Evolutionary conservation across 371 early-diverging fungal species (phyloP).

Genomic region (Haplosporangium sp.): DNA sequence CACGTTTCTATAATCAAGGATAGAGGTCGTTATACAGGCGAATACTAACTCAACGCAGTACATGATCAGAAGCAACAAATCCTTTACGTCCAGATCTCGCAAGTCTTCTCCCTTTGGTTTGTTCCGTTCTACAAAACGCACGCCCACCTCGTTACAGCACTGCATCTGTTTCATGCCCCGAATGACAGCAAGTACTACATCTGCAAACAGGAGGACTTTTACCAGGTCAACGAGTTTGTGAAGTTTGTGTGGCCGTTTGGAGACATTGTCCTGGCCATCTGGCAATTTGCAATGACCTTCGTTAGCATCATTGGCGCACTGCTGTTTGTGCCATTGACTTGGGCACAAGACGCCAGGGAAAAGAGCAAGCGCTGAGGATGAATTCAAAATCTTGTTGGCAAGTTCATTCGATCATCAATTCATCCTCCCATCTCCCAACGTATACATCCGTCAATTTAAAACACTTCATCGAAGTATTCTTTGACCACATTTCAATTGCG

Average conservation of each 20-base stretch:
- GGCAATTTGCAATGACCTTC: conserved; percentile 7
- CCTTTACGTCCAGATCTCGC: conserved; percentile 21
- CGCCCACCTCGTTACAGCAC: conserved; percentile 7
- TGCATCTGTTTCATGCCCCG: conserved; percentile 7
- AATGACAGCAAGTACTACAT: conserved; percentile 24
- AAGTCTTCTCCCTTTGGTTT: conserved; percentile 27
- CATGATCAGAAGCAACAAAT: conserved; percentile 8
- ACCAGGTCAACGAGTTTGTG: conserved; percentile 19
- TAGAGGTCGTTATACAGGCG: no score
- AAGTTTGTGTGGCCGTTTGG: conserved; percentile 27
- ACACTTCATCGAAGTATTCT: no score
- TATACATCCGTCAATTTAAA: no score
- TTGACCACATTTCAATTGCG: no score
- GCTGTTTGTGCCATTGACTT: conserved; percentile 5
- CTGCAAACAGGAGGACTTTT: conserved; percentile 19
- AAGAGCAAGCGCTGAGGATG: no score
- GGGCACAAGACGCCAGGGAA: no score
- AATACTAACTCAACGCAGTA: conserved; percentile 7
- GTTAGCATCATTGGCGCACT: conserved; percentile 7
- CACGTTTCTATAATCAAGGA: no score
- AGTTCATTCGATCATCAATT: no score
- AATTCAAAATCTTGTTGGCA: no score
- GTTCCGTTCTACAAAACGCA: conserved; percentile 15
- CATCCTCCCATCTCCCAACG: no score
- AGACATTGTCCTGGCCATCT: conserved; percentile 2